These are phyloP conservation scores for Xerocomellus dryophilus DNA, from an alignment of 768 basidiomycete species.

Conservation along the genomic window DNA sequence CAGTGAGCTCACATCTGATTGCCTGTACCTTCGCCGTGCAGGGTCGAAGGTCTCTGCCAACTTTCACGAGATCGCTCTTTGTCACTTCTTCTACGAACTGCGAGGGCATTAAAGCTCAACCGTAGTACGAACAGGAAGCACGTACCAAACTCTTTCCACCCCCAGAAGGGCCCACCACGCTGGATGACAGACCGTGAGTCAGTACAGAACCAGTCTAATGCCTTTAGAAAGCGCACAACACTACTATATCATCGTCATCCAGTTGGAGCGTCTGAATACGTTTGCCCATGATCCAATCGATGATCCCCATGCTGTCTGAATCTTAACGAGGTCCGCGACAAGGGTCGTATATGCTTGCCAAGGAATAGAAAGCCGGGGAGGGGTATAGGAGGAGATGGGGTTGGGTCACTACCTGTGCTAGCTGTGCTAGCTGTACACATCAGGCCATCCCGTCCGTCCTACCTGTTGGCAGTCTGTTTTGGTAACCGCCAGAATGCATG, in stretches of 20 bases:
- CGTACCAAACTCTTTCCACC: constrained; percentile 22
- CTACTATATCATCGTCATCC: constrained; percentile 12
- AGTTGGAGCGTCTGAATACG: background rate
- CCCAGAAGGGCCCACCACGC: constrained; percentile 19
- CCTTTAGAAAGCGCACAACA: constrained; percentile 13
- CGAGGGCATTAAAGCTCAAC: background rate
- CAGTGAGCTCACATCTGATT: constrained; percentile 8
- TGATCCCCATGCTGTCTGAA: background rate
- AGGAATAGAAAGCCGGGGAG: too few species aligned
- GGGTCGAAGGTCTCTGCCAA: background rate
- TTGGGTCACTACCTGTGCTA: background rate
- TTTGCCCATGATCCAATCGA: background rate
- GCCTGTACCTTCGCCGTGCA: constrained; percentile 2
- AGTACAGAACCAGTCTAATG: background rate
- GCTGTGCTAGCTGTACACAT: background rate
- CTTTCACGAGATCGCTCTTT: background rate
- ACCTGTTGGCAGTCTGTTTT: background rate
- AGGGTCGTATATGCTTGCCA: background rate
- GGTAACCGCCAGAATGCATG: background rate
- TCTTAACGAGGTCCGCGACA: too few species aligned
- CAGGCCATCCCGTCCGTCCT: background rate
- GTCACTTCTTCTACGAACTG: constrained; percentile 14
- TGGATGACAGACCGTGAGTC: background rate
- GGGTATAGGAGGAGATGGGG: background rate
- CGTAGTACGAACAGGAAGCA: background rate